Evolutionary conservation across 129 eudicot genomes (phyloP).

Genomic region (Tagetes patula): DNA sequence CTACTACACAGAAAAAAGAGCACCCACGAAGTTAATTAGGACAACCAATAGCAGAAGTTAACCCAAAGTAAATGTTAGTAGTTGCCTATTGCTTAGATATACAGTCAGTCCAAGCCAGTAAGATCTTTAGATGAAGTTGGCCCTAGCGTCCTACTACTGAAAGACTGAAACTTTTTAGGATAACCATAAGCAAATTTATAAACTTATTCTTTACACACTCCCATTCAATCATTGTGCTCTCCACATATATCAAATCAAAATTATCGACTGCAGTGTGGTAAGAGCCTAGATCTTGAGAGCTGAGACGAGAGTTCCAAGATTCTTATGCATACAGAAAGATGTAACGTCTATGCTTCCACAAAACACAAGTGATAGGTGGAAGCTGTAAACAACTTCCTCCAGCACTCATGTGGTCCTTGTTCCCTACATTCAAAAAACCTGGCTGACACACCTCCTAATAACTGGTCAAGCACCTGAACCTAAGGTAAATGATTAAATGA

Average conservation of each 20-base stretch:
- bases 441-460: neutral
- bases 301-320: neutral
- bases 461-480: neutral
- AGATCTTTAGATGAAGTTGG: neutral
- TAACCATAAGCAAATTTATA: neutral
- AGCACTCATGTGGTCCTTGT: constrained; percentile 4
- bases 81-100: neutral
- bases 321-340: neutral
- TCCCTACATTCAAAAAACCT: neutral
- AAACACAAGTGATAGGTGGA: neutral
- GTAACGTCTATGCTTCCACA: neutral
- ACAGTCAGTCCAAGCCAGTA: neutral
- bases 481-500: neutral
- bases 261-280: neutral
- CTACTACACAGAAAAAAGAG: neutral
- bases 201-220: neutral
- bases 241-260: neutral
- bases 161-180: neutral
- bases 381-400: neutral
- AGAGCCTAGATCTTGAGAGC: neutral
- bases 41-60: neutral
- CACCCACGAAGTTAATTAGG: neutral
- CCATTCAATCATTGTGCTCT: neutral
- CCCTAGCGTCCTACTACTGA: neutral
- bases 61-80: neutral